phyloP scores from a whole-genome alignment of 352 stramenopile species.

The Pythium diclinum region DNA sequence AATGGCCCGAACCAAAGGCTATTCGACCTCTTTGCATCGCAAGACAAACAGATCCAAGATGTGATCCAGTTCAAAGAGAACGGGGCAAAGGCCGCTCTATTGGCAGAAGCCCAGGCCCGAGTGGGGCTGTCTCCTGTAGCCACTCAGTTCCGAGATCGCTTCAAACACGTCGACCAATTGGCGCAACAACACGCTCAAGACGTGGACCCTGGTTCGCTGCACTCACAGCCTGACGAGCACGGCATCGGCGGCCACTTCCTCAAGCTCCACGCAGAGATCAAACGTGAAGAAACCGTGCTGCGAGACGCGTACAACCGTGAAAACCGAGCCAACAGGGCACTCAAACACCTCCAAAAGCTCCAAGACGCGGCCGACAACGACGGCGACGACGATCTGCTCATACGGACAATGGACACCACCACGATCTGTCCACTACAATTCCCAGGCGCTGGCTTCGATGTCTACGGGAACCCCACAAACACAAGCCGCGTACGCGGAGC shows the following conservation, averaged over 20 bases:
- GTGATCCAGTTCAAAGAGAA: constrained; percentile 73
- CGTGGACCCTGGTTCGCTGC: background rate
- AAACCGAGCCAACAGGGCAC: constrained; percentile 3
- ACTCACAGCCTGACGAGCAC: background rate
- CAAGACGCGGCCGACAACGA: constrained; percentile 18
- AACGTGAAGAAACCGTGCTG: constrained; percentile 20
- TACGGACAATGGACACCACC: constrained; percentile 17
- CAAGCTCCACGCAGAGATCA: constrained; percentile 50
- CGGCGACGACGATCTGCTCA: constrained; percentile 17
- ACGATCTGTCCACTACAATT: constrained; percentile 31
- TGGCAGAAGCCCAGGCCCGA: constrained; percentile 37
- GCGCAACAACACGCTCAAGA: constrained; percentile 43
- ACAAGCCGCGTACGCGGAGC: background rate
- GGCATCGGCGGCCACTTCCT: constrained; percentile 71
- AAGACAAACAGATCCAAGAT: constrained; percentile 53
- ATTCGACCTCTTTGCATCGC: constrained; percentile 43
- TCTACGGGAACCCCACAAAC: constrained; percentile 29
- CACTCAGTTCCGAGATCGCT: constrained; percentile 56
- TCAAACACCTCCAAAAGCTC: constrained; percentile 10
- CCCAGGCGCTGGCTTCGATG: constrained; percentile 35
- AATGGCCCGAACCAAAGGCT: constrained; percentile 27
- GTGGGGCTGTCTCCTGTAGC: constrained; percentile 45
- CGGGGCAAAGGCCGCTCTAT: constrained; percentile 29
- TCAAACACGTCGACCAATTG: constrained; percentile 59
- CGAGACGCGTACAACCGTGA: constrained; percentile 9